A percentile compares a stretch with the other conserved stretches of the same genome.
These are phyloP conservation scores for Capsicum rhomboideum DNA, from an alignment of 257 asterid species.

Conservation along the genomic window DNA sequence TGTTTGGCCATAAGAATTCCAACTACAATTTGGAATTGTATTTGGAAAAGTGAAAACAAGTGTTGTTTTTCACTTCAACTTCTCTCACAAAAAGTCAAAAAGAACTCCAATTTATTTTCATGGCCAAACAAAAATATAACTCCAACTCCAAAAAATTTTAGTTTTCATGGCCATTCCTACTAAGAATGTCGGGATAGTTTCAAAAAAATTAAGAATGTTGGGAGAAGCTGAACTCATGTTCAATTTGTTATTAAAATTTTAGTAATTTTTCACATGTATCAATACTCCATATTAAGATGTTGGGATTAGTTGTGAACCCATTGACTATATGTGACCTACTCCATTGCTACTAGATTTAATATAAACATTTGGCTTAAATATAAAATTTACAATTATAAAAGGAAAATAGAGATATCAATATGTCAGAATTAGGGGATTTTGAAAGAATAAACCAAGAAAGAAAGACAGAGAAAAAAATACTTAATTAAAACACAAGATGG, in stretches of 20 bases:
- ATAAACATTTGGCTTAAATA: background rate
- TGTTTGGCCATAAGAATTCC: no score
- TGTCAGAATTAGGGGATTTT: background rate
- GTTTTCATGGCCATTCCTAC: no score
- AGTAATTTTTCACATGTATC: background rate
- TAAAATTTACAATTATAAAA: background rate
- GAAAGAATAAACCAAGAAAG: background rate
- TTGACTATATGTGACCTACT: background rate
- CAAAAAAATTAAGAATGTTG: no score
- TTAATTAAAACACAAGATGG: background rate
- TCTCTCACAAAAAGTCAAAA: no score
- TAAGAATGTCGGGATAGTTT: no score
- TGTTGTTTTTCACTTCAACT: no score
- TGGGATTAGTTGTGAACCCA: background rate
- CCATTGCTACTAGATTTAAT: background rate
- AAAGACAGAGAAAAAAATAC: background rate
- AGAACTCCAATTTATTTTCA: no score
- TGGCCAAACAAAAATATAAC: no score
- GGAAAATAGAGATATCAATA: background rate
- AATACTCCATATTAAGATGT: background rate
- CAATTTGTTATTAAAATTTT: background rate
- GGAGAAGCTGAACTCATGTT: background rate
- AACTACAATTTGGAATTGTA: no score
- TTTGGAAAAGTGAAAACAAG: no score
- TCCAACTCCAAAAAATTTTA: no score